Base-by-base conservation (phyloP, 345 rosid genomes). In the Cardamine chenopodiifolia region DNA sequence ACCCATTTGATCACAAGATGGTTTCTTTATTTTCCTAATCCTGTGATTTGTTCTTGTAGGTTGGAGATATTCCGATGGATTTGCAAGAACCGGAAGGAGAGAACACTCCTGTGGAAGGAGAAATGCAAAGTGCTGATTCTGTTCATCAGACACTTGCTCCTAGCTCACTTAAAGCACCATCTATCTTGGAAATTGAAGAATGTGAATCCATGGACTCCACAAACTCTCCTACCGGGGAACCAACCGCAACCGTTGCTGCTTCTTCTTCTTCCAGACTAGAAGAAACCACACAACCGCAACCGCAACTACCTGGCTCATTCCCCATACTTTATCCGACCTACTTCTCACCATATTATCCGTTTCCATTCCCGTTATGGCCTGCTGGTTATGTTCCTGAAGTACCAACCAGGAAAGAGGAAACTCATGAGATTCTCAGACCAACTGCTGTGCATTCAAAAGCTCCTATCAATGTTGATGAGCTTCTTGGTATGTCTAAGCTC, bases 181-280 rank as follows among this genome's bases (percentile, higher is more conserved):
- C 81, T 1, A 78, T 78, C 58, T 71, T 90, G 80, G 97, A 90
- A 29, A 72, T 72, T 15, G 96, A 89, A 79, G 97, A 89, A 85
- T 88, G 90, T 50, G 97, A 92, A 77, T 92, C 99, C 23, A 95
- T 95, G 99, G 96, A 95, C 75, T 92, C 99, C 20, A 83, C 90
- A 74, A 87, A 87, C 86, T 89, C 97, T 10, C 89, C 88, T 13
- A 86, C 80, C 0, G 90, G 86, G 56, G 97, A 92, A 37, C 72
- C 86, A 31, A 66, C 71, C 6, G 53, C 64, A 25, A 13, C 85
- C 3, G 58, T 68, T 48, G 80, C 72, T 57, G 73, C 71, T 44
- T 70, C 80, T 34, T 76, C 75, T 55, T 55, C 80, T 10, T 62
- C 76, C 37, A 47, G 22, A 37, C 54, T 20, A 28, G 80, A 77